Evolutionary conservation across 2,329 filamentous ascomycete genomes (phyloP).

Genomic region (Scorias spongiosa): DNA sequence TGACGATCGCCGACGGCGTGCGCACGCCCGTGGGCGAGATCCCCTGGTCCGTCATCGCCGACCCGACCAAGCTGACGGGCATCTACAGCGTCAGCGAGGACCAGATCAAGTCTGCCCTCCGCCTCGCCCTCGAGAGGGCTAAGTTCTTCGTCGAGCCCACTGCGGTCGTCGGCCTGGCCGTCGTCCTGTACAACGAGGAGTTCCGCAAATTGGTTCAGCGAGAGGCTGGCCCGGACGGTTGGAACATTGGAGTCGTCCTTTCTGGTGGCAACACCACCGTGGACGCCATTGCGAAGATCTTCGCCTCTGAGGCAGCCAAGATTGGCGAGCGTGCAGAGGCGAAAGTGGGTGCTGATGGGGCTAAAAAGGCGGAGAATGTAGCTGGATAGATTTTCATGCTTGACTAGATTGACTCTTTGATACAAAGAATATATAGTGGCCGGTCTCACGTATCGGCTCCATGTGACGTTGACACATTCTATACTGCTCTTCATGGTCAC

Average conservation of each 20-base stretch:
- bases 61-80: constrained; percentile 51
- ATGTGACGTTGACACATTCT: too few species aligned
- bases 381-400: constrained; percentile 20
- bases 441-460: too few species aligned
- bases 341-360: constrained; percentile 25
- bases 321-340: constrained; percentile 25
- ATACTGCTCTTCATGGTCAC: too few species aligned
- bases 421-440: too few species aligned
- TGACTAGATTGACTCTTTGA: too few species aligned
- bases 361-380: constrained; percentile 30
- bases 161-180: constrained; percentile 69
- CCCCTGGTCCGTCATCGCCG: constrained; percentile 65
- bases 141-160: constrained; percentile 87
- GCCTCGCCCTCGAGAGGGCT: constrained; percentile 68
- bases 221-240: constrained; percentile 57
- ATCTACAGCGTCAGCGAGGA: constrained; percentile 66
- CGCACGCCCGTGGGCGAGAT: constrained; percentile 63
- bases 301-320: constrained; percentile 18
- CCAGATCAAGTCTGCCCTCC: constrained; percentile 64
- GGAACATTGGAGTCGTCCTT: constrained; percentile 51
- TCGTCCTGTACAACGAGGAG: constrained; percentile 70
- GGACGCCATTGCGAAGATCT: constrained; percentile 43
- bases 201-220: constrained; percentile 56
- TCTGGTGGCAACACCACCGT: constrained; percentile 52
- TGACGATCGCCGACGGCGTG: constrained; percentile 81